These are phyloP conservation scores for Phellinidium pouzarii DNA, from an alignment of 1,284 basidiomycete genomes.

Conservation along the genomic window DNA sequence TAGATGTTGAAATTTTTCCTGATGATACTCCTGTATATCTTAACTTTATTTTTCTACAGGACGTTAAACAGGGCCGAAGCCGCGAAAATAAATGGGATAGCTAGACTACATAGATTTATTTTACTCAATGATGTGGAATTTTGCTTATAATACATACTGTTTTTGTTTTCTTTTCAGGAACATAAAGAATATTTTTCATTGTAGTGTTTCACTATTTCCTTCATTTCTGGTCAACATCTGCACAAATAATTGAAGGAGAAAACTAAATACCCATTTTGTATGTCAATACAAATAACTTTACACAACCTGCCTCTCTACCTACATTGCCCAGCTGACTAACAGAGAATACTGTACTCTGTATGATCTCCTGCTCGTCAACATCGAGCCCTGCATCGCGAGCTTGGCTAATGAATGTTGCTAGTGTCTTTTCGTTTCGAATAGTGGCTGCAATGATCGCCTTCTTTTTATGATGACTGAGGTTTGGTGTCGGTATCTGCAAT, in stretches of 20 bases:
- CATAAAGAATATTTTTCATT: neutral
- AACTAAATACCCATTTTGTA: neutral
- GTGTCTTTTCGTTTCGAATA: slow-evolving; percentile 40
- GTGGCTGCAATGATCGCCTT: slow-evolving; percentile 54
- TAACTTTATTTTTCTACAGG: no score
- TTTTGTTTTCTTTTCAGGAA: neutral
- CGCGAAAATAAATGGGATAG: neutral
- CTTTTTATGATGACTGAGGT: slow-evolving; percentile 18
- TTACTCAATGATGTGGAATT: neutral
- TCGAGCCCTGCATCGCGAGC: neutral
- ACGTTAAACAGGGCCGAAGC: neutral
- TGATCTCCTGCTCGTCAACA: slow-evolving; percentile 2
- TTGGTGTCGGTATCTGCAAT: slow-evolving; percentile 27
- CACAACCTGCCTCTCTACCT: neutral
- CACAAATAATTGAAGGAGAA: neutral
- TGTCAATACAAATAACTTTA: slow-evolving; percentile 10
- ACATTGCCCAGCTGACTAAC: slow-evolving; percentile 3
- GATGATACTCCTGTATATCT: neutral
- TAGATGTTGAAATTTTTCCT: no score
- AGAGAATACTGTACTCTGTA: neutral
- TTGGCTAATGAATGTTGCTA: slow-evolving; percentile 19
- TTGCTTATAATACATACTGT: neutral
- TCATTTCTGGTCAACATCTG: neutral
- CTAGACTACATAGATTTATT: neutral
- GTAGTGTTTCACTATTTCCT: neutral